phyloP scores from a whole-genome alignment of 2,329 filamentous ascomycete species.

The Trichoderma sp. region DNA sequence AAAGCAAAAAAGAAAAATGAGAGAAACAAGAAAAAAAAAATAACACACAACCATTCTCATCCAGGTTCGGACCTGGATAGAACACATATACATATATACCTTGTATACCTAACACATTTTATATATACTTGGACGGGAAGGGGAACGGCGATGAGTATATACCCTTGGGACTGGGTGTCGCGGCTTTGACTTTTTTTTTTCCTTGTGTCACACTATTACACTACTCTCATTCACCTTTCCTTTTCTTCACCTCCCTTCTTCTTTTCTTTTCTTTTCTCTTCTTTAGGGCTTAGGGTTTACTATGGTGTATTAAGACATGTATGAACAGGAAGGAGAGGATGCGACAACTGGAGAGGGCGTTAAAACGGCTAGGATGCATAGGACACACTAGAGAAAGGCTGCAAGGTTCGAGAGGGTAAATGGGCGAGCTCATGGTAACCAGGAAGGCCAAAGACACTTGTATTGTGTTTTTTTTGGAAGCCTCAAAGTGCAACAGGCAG shows the following conservation, averaged over 20 bases:
- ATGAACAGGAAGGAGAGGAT: conserved; percentile 20
- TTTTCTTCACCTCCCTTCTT: conserved; percentile 7
- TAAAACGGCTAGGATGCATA: conserved; percentile 12
- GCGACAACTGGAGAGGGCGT: conserved; percentile 13
- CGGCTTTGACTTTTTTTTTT: conserved; percentile 9
- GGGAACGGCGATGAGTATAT: conserved; percentile 21
- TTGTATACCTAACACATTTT: conserved; percentile 26
- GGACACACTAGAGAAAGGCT: conserved; percentile 20
- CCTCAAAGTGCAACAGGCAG: conserved; percentile 10
- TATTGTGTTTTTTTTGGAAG: neutral
- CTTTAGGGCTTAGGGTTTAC: conserved; percentile 8
- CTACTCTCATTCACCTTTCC: conserved; percentile 17
- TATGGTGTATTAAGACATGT: conserved; percentile 21
- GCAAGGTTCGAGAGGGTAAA: conserved; percentile 17
- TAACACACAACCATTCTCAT: neutral
- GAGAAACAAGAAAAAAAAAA: conserved; percentile 6
- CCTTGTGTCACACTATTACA: conserved; percentile 11
- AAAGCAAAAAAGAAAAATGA: neutral
- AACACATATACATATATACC: conserved; percentile 16
- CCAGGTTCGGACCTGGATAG: conserved; percentile 3
- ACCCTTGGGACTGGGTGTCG: conserved; percentile 25
- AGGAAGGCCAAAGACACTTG: neutral
- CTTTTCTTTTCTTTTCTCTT: conserved; percentile 3
- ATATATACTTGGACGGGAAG: conserved; percentile 25
- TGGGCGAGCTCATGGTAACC: conserved; percentile 9